Evolutionary conservation across 1,284 basidiomycete species (phyloP).

Genomic region (Exobasidium rhododendri): DNA sequence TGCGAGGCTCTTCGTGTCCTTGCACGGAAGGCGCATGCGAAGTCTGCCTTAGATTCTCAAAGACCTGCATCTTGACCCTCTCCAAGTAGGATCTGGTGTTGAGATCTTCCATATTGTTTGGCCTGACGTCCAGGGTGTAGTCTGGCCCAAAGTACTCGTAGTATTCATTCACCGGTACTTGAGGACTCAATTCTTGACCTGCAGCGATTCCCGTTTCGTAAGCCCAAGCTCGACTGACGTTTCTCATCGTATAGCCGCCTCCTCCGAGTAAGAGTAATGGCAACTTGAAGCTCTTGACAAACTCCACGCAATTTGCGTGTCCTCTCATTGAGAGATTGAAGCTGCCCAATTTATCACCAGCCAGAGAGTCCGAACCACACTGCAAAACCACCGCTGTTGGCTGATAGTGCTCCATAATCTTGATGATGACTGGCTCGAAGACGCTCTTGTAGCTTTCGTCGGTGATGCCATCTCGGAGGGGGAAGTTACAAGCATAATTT

Average conservation of each 20-base stretch:
- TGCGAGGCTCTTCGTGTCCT: constrained; percentile 44
- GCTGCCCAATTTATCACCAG: constrained; percentile 92
- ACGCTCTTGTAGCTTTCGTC: constrained; percentile 94
- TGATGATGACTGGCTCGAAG: constrained; percentile 90
- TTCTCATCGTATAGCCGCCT: constrained; percentile 97
- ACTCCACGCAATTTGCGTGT: constrained; percentile 94
- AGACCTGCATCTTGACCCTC: constrained; percentile 83
- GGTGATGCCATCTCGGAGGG: constrained; percentile 88
- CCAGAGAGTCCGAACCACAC: constrained; percentile 96
- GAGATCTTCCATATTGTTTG: constrained; percentile 93
- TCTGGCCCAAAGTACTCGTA: constrained; percentile 99
- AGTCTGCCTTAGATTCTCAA: constrained; percentile 62
- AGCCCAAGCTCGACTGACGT: constrained; percentile 94
- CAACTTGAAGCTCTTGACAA: constrained; percentile 92
- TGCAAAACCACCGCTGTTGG: constrained; percentile 95
- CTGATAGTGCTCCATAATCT: constrained; percentile 93
- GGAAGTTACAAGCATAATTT: constrained; percentile 85
- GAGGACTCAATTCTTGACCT: constrained; percentile 82
- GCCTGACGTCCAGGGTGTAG: constrained; percentile 91
- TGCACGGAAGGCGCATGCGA: constrained; percentile 46
- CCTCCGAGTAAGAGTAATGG: constrained; percentile 90
- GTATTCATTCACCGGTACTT: constrained; percentile 59
- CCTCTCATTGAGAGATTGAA: constrained; percentile 96
- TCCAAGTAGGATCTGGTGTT: constrained; percentile 91
- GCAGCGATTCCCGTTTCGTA: constrained; percentile 96